These are phyloP conservation scores for Ophiostoma pallidulum DNA, from an alignment of 2,329 filamentous ascomycete species.

Conservation along the genomic window DNA sequence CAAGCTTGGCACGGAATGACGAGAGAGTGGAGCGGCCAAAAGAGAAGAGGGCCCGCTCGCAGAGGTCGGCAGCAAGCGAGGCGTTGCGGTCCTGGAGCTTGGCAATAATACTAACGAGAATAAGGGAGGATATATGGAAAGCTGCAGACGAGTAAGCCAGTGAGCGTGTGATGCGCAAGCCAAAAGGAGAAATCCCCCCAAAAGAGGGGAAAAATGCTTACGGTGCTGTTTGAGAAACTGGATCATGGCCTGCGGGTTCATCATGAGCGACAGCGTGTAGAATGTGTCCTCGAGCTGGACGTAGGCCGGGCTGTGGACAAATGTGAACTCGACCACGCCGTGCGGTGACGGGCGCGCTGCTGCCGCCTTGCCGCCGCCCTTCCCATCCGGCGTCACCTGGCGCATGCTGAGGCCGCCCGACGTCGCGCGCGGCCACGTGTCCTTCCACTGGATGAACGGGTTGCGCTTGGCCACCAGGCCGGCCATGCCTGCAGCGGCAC, in stretches of 20 bases:
- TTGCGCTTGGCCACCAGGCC: conserved; percentile 68
- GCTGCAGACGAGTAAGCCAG: conserved; percentile 31
- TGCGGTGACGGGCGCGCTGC: conserved; percentile 22
- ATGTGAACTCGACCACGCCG: conserved; percentile 61
- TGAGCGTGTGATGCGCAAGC: too few species aligned
- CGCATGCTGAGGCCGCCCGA: conserved; percentile 75
- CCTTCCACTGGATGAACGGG: conserved; percentile 75
- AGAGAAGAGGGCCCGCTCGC: conserved; percentile 84
- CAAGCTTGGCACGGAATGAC: conserved; percentile 65
- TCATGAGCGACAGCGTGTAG: conserved; percentile 69
- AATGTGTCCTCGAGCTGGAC: conserved; percentile 67
- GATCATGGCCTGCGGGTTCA: conserved; percentile 74
- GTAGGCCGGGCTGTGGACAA: conserved; percentile 66
- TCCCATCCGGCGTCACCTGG: conserved; percentile 2
- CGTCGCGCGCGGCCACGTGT: conserved; percentile 73
- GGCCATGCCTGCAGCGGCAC: conserved; percentile 43
- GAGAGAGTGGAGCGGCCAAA: conserved; percentile 85
- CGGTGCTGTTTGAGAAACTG: conserved; percentile 60
- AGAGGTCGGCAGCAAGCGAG: conserved; percentile 73
- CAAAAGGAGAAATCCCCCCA: background rate
- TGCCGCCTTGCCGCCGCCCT: background rate
- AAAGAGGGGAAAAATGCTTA: background rate
- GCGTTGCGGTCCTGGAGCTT: conserved; percentile 78
- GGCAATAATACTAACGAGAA: conserved; percentile 86
- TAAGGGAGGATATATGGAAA: conserved; percentile 87